Evolutionary conservation across 1,284 basidiomycete genomes (phyloP).

Genomic region (Tilletiopsis washingtonensis): DNA sequence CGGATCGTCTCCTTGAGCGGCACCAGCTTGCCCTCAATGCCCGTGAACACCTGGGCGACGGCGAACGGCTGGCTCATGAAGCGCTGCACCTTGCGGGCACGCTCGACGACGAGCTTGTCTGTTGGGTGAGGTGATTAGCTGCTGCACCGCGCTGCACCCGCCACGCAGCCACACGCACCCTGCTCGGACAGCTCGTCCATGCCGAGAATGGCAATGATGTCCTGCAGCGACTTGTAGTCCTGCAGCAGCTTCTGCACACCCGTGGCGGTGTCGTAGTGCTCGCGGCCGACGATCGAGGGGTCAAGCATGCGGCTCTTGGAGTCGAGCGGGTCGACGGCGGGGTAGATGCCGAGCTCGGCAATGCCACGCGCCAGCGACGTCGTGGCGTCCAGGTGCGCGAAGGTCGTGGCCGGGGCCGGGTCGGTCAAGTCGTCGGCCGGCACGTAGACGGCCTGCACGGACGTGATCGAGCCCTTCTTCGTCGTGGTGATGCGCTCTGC

Average conservation of each 20-base stretch:
- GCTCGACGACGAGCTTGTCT: slow-evolving; percentile 89
- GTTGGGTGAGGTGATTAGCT: too few species aligned
- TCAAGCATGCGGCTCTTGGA: slow-evolving; percentile 99
- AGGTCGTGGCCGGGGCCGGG: slow-evolving; percentile 96
- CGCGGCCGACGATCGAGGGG: slow-evolving; percentile 85
- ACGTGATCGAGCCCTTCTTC: slow-evolving; percentile 99
- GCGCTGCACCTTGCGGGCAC: slow-evolving; percentile 58
- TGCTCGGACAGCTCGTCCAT: slow-evolving; percentile 99
- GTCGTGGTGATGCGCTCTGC: slow-evolving; percentile 94
- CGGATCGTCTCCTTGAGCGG: slow-evolving; percentile 51
- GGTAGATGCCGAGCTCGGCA: slow-evolving; percentile 99
- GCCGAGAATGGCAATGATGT: slow-evolving; percentile 76
- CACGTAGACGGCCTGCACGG: slow-evolving; percentile 98
- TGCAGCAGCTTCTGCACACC: slow-evolving; percentile 97
- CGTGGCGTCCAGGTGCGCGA: slow-evolving; percentile 99
- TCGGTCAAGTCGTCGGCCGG: slow-evolving; percentile 99
- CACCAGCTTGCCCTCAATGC: slow-evolving; percentile 93
- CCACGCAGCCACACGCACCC: too few species aligned
- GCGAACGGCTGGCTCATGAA: slow-evolving; percentile 99
- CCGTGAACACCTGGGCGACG: slow-evolving; percentile 98
- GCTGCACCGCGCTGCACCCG: too few species aligned
- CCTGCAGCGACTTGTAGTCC: slow-evolving; percentile 98
- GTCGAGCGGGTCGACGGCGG: slow-evolving; percentile 96
- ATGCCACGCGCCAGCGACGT: slow-evolving; percentile 98
- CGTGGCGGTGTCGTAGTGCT: slow-evolving; percentile 93